Percentiles rank a stretch among this genome's conserved stretches.
These are phyloP conservation scores for Camellia granthamiana DNA, from an alignment of 148 eudicot species.

Conservation along the genomic window DNA sequence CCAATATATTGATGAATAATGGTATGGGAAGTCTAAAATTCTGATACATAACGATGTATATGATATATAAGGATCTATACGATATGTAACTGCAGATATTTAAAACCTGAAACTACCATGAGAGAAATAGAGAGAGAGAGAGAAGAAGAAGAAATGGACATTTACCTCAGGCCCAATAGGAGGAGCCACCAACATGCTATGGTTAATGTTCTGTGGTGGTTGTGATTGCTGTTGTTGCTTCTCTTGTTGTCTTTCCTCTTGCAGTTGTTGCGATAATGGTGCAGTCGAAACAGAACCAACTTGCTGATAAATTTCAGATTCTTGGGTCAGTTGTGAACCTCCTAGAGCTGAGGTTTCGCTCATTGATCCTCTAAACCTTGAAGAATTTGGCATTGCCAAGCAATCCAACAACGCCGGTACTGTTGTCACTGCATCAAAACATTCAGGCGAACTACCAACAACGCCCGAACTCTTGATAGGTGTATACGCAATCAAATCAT, in stretches of 20 bases:
- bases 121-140: not conserved
- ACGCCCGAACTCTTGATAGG: not conserved
- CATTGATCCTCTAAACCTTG: conserved; percentile 24
- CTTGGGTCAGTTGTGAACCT: conserved; percentile 9
- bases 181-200: conserved; percentile 23
- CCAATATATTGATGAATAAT: no score
- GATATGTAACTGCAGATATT: no score
- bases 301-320: conserved; percentile 15
- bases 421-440: not conserved
- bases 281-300: not conserved
- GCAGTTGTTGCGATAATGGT: conserved; percentile 24
- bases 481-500: conserved; percentile 23
- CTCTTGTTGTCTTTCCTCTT: conserved; percentile 27
- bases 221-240: conserved; percentile 15
- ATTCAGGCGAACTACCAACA: conserved; percentile 7
- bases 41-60: no score
- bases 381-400: conserved; percentile 33
- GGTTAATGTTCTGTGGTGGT: conserved; percentile 19
- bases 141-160: not conserved
- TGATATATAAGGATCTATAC: no score
- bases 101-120: no score
- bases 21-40: no score
- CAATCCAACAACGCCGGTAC: conserved; percentile 43
- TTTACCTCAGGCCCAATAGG: conserved; percentile 27
- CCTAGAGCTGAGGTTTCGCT: not conserved